phyloP scores from a whole-genome alignment of 2,329 filamentous ascomycete genomes.

The Didymella pinodella region DNA sequence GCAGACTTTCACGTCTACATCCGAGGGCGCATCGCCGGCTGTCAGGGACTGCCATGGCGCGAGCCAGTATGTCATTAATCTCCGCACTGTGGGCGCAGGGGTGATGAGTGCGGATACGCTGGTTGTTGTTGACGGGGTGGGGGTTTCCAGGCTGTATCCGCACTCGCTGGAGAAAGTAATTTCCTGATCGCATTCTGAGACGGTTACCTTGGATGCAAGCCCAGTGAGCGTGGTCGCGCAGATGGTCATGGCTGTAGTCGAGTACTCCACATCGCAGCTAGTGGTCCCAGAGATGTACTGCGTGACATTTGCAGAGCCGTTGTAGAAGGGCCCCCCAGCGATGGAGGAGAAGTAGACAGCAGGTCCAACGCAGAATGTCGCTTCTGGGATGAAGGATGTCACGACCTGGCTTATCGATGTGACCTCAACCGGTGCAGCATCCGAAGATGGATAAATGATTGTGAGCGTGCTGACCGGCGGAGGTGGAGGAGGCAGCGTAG shows the following conservation, averaged over 20 bases:
- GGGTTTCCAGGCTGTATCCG: slow-evolving; percentile 53
- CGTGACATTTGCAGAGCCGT: slow-evolving; percentile 47
- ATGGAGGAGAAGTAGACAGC: slow-evolving; percentile 47
- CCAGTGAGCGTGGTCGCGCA: slow-evolving; percentile 56
- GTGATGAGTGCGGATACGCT: slow-evolving; percentile 40
- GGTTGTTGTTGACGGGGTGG: slow-evolving; percentile 35
- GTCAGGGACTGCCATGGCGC: slow-evolving; percentile 56
- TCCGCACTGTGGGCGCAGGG: slow-evolving; percentile 49
- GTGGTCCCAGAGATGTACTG: slow-evolving; percentile 31
- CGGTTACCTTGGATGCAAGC: slow-evolving; percentile 51
- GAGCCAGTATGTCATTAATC: slow-evolving; percentile 55
- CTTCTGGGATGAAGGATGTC: slow-evolving; percentile 53
- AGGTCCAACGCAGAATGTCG: slow-evolving; percentile 54
- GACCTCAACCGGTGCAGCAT: slow-evolving; percentile 52
- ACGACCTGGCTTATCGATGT: slow-evolving; percentile 55
- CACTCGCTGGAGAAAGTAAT: slow-evolving; percentile 58
- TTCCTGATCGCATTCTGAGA: slow-evolving; percentile 55
- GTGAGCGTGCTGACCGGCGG: slow-evolving; percentile 38
- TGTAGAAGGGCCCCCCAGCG: slow-evolving; percentile 47
- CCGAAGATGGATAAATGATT: slow-evolving; percentile 54
- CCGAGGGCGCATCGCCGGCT: slow-evolving; percentile 47
- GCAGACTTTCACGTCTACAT: slow-evolving; percentile 55
- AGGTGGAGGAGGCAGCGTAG: slow-evolving; percentile 5
- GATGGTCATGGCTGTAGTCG: slow-evolving; percentile 52
- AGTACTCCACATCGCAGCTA: slow-evolving; percentile 53